Base-by-base conservation (phyloP, 192 early-diverging fungal genomes). In the Diversispora epigaea region DNA sequence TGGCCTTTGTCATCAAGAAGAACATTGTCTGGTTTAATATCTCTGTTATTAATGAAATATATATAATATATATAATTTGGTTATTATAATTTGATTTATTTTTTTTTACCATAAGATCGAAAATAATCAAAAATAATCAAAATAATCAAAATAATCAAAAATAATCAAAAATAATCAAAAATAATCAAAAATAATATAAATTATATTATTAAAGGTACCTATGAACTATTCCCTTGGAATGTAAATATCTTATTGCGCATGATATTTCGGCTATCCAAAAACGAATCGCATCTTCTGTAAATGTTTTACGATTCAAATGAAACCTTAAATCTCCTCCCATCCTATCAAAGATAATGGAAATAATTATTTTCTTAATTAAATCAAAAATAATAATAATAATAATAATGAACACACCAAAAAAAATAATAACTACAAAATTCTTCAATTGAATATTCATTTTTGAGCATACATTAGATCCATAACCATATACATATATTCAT, bases 1-100 rank as follows among this genome's bases (percentile, higher is more conserved):
- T 98, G 95, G 12, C 96, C 96, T 21, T 80, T 77, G 50, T 87
- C 84, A 78, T 92, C 90, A 71, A 93, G 65, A 57, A 93, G 82
- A 9, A 93, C 86, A 78, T 98, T 97, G 76, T 97, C 93, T 0
- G 97, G 97, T 82, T 97, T 98, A 67, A 98, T 86, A 79, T 98
- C 97, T 70, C 87, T 85, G 14, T 4, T 8, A 54, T 54, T 17
- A 32, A 32, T 32, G 25, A 32, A 32, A 32, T 32, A 32, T 32
- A 32, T 32, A 32, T 32, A 32, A 32, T 32, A 32, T 32, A 1
- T 32, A 32, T 32, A 32, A 32, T 32, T 32, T 32, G 25, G 2
- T 32, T 32, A 32, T 32, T 2, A 2, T 32, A 32, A 32, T 32
- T 32, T 32, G 25, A 32, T 32, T 32, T 32, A 32, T 32, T 32